Base-by-base conservation (phyloP, 176 grass and related monocot species). In the Dendrocalamus sinicus region DNA sequence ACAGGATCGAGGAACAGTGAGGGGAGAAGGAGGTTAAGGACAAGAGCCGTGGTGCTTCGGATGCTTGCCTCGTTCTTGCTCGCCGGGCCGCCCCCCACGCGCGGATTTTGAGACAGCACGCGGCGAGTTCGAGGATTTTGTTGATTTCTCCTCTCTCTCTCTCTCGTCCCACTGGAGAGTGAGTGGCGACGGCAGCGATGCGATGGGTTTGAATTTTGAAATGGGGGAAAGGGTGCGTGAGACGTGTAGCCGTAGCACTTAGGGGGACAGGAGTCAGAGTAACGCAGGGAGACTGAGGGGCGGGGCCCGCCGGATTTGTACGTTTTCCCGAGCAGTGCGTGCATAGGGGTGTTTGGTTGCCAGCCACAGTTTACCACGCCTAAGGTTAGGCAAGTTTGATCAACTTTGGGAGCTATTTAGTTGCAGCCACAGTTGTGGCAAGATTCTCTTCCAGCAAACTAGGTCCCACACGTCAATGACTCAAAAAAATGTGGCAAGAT, bases 151-250 rank as follows among this genome's bases (percentile, higher is more conserved):
- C 16, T 7, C 41, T 43, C 41, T 7, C 41, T 43, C 41, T 43
- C 41, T 43, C 41, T 43, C 43, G 9, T 13, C 47, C 3, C 12
- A 4, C 3, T 50, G 47, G 47, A 1, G 47, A 50, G 3, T 50
- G 47, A 50, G 3, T 50, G 12, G 47, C 12, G 47, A 50, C 3
- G 19, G 53, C 4, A n/a, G 22, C 20, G 22, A n/a, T 1, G 57
- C 22, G 46, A 44, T 32, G 39, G 28, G 44, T 91, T 87, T 84
- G 85, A 91, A 91, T 87, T 91, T 91, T 70, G 89, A 91, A 91
- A 84, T 67, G 16, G 69, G 61, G 26, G 20, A 4, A 11, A 35
- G 20, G 24, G 22, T 32, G 15, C 76, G 39, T 22, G 75, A 71
- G 46, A 48, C 35, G 41, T n/a, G 84, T 87, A 87, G 89, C 89